Evolutionary conservation across 176 grass and related monocot genomes (phyloP).

Genomic region (Otatea glauca): DNA sequence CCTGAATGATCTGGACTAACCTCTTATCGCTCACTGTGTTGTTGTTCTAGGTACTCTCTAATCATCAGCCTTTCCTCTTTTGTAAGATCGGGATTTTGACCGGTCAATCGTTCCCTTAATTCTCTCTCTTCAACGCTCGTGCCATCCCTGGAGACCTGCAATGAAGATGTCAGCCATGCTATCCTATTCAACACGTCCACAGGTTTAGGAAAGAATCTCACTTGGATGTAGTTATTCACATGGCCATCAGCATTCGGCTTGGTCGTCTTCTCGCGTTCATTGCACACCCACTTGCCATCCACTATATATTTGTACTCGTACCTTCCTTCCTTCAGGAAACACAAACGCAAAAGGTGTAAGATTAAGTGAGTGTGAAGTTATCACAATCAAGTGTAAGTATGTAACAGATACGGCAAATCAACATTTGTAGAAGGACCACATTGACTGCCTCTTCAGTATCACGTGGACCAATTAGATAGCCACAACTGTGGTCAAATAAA

Average conservation of each 20-base stretch:
- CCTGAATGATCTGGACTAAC: constrained; percentile 14
- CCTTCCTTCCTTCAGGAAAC: constrained; percentile 72
- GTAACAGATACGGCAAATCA: background rate
- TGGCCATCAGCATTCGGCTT: constrained; percentile 72
- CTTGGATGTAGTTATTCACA: constrained; percentile 93
- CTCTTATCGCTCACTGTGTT: constrained; percentile 31
- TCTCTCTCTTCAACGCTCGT: constrained; percentile 57
- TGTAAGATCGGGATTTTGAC: constrained; percentile 58
- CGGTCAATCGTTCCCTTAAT: constrained; percentile 59
- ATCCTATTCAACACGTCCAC: background rate
- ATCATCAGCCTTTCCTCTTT: constrained; percentile 77
- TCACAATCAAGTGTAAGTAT: background rate
- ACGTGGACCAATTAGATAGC: background rate
- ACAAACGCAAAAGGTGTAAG: constrained; percentile 29
- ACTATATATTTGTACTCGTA: constrained; percentile 98
- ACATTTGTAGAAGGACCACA: background rate
- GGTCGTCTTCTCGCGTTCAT: constrained; percentile 60
- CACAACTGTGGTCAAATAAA: background rate
- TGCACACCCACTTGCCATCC: constrained; percentile 82
- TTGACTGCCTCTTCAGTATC: background rate
- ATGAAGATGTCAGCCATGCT: background rate
- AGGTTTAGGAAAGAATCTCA: constrained; percentile 31
- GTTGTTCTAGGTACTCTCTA: constrained; percentile 73
- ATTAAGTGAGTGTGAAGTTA: background rate
- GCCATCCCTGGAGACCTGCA: constrained; percentile 59